A percentile compares a stretch with the other conserved stretches of the same genome.
These are phyloP conservation scores for Ogataea sp. DNA, from an alignment of 805 yeast genomes.

Conservation along the genomic window DNA sequence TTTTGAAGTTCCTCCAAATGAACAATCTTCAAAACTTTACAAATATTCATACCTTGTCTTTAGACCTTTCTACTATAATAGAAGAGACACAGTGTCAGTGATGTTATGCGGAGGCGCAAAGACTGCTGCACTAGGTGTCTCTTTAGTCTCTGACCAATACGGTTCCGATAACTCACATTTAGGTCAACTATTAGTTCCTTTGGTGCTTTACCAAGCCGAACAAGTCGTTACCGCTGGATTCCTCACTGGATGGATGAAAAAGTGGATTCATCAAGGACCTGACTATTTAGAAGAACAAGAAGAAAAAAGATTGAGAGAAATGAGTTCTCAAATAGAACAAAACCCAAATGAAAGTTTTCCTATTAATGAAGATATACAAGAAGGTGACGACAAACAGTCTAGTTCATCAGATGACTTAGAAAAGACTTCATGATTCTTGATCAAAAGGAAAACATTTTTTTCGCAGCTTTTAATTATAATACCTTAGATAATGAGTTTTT, in stretches of 20 bases:
- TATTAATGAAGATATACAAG: no score
- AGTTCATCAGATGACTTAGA: no score
- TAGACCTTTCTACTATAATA: constrained; percentile 62
- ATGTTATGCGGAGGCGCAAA: constrained; percentile 91
- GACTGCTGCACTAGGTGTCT: constrained; percentile 88
- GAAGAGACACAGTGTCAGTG: constrained; percentile 67
- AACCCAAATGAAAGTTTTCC: no score
- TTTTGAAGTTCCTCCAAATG: constrained; percentile 41
- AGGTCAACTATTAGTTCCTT: constrained; percentile 70
- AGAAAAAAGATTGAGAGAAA: neutral
- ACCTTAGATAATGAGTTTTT: no score
- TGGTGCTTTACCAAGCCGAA: constrained; percentile 80
- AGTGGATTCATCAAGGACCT: constrained; percentile 50
- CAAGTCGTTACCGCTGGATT: constrained; percentile 80
- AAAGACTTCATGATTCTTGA: no score
- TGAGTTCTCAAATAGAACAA: no score
- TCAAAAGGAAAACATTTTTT: no score
- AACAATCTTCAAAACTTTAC: constrained; percentile 34
- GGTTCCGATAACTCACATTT: constrained; percentile 52
- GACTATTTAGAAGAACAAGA: no score
- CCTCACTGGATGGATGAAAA: constrained; percentile 54
- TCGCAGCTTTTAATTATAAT: no score
- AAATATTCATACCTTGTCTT: constrained; percentile 33
- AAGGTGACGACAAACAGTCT: no score
- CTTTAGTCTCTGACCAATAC: constrained; percentile 57